Percentiles rank a stretch among this genome's conserved stretches.
Conservation (phyloP, 805 yeast genomes). For the Candida corydali region DNA sequence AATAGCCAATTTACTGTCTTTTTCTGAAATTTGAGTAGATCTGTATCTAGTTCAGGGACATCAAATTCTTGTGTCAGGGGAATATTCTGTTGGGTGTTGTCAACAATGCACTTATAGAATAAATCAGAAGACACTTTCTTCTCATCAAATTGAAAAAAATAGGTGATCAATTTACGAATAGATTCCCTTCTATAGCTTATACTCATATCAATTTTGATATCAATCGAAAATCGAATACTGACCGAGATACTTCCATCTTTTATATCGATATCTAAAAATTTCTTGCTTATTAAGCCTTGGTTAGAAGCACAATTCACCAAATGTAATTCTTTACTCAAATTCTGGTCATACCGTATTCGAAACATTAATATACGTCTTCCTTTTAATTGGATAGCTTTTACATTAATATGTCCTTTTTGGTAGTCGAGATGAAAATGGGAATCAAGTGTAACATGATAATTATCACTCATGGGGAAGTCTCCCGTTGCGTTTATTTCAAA, state of each 20-base stretch:
- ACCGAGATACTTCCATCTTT: conserved; percentile 1
- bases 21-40: conserved; percentile 47
- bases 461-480: not conserved
- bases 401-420: not conserved
- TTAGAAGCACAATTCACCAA: conserved; percentile 4
- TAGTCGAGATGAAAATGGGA: not conserved
- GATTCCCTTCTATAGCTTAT: conserved; percentile 1
- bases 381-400: conserved; percentile 7
- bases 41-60: conserved; percentile 42
- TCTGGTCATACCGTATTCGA: conserved; percentile 2
- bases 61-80: conserved; percentile 16
- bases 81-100: conserved; percentile 31
- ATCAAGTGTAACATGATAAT: not conserved
- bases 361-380: not conserved
- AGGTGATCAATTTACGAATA: not conserved
- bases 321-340: conserved; percentile 7
- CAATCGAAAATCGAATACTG: conserved; percentile 1
- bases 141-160: not conserved
- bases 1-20: conserved; percentile 57
- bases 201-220: conserved; percentile 4
- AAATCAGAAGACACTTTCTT: conserved; percentile 25
- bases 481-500: not conserved
- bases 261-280: not conserved
- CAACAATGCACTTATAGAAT: conserved; percentile 50
- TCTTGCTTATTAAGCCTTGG: conserved; percentile 4